Conservation (phyloP, 2,329 filamentous ascomycete genomes). For the Fusarium kyushuense region DNA sequence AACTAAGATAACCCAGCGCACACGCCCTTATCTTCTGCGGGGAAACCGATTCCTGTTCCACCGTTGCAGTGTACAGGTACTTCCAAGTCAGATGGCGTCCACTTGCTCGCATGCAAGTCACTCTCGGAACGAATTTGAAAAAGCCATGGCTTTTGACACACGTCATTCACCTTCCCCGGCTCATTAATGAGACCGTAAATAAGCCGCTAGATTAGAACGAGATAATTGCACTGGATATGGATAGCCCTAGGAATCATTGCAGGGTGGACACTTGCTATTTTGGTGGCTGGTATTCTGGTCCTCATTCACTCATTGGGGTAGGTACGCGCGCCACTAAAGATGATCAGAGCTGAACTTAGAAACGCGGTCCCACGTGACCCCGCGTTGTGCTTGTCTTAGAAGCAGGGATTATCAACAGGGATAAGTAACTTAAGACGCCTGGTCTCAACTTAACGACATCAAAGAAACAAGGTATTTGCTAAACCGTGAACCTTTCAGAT, state of each 20-base stretch:
- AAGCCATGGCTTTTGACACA: slow-evolving; percentile 1
- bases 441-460: slow-evolving; percentile 26
- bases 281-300: background rate
- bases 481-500: slow-evolving; percentile 28
- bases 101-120: background rate
- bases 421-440: slow-evolving; percentile 20
- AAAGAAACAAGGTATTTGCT: slow-evolving; percentile 12
- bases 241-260: background rate
- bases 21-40: background rate
- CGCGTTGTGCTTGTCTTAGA: slow-evolving; percentile 34
- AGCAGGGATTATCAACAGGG: slow-evolving; percentile 36
- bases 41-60: background rate
- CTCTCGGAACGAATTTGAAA: background rate
- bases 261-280: background rate
- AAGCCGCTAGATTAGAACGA: background rate
- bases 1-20: background rate
- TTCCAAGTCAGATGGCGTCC: background rate
- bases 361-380: slow-evolving; percentile 47
- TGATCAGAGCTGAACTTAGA: background rate
- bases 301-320: background rate
- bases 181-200: background rate
- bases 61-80: background rate
- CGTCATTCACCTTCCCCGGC: background rate
- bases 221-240: background rate
- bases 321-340: background rate